Evolutionary conservation across 2,329 filamentous ascomycete genomes (phyloP), one percentile per base, ranked within the genome.

Genomic region (Clonostachys sp.): DNA sequence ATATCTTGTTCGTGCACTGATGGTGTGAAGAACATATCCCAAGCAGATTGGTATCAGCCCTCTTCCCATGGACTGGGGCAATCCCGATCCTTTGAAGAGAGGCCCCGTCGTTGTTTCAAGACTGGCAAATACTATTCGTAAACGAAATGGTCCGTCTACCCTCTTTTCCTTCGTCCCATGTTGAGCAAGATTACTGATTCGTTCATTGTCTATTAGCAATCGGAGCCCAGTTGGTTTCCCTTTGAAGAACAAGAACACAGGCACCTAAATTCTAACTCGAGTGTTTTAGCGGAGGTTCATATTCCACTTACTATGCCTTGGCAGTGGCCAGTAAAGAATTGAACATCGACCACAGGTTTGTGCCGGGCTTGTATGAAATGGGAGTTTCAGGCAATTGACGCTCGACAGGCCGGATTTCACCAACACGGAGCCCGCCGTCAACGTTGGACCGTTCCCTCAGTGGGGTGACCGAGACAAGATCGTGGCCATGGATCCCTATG

Each of bases 401-500:
- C 24, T 30, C 12, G 13, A 8, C 38, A 78, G 76, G 43, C 80
- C 79, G n/a, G 78, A 82, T 54, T 83, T 78, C 55, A 82, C 74
- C 53, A 73, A 97, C 66, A 96, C 91, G 10, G 89, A 97, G 65
- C 94, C 94, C 12, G 91, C 91, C n/a, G 89, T 83, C 18, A 81
- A 86, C 46, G 89, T 97, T 61, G 91, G 91, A 0, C 91, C 89
- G 8, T 95, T 95, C 58, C 84, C 89, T 8, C 83, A 94, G 68
- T 99, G 92, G 92, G 81, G 80, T 24, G 89, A 95, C 62, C 81
- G 80, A 59, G 90, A 89, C 67, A 97, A 96, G 74, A 97, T 99
- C 53, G 92, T 97, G 13, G 89, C 92, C 16, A 96, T 99, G 90
- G 94, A 97, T 62, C 92, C 92, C 0, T 89, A 87, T 65, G 92